phyloP scores from a whole-genome alignment of 495 filamentous ascomycete genomes.

The Neurospora sp. region DNA sequence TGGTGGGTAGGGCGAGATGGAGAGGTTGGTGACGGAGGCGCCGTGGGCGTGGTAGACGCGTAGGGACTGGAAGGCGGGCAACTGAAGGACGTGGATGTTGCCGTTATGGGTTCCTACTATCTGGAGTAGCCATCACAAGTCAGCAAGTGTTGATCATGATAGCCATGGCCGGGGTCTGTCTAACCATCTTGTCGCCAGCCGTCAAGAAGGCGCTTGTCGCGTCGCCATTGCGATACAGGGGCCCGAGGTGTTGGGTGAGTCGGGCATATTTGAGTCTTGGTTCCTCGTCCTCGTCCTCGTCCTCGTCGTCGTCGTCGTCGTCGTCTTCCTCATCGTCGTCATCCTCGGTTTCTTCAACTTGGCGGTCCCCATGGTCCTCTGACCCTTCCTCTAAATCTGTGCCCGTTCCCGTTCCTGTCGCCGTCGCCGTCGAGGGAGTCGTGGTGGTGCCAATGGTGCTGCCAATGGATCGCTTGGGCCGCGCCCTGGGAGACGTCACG shows the following conservation, averaged over 20 bases:
- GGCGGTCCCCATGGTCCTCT: constrained; percentile 4
- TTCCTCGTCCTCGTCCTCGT: constrained; percentile 90
- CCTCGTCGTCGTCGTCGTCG: constrained; percentile 53
- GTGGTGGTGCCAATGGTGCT: background rate
- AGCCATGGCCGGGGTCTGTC: constrained; percentile 5
- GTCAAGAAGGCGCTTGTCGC: constrained; percentile 83
- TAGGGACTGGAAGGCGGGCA: constrained; percentile 69
- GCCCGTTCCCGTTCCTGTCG: background rate
- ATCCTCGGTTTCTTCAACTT: constrained; percentile 12
- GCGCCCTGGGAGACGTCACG: background rate
- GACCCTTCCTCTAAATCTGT: constrained; percentile 3
- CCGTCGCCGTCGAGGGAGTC: background rate
- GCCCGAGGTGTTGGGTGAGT: constrained; percentile 64
- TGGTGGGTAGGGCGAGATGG: constrained; percentile 82
- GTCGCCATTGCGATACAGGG: constrained; percentile 89
- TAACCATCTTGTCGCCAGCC: constrained; percentile 92
- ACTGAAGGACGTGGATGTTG: constrained; percentile 79
- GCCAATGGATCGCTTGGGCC: background rate
- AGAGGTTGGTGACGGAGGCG: constrained; percentile 79
- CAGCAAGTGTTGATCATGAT: background rate
- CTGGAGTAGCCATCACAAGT: constrained; percentile 28
- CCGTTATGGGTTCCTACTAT: constrained; percentile 94
- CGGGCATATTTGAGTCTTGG: constrained; percentile 86
- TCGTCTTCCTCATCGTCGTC: constrained; percentile 19
- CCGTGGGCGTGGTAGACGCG: constrained; percentile 84